Base-by-base conservation (phyloP, 1,284 basidiomycete genomes). In the Sanguinoderma infundibulare region DNA sequence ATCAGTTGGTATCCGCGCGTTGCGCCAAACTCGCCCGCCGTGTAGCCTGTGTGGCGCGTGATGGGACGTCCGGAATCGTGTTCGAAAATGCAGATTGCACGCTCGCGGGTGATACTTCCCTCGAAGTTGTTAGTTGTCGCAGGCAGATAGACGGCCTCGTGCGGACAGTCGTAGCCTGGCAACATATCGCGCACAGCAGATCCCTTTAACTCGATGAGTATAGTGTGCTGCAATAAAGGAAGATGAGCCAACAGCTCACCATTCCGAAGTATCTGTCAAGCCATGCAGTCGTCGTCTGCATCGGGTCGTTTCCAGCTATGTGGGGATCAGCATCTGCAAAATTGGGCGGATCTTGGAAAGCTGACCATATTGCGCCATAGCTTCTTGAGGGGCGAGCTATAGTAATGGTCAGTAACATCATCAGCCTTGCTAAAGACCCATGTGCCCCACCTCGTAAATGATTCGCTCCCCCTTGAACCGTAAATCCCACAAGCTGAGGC, bases 221-320 rank as follows among this genome's bases (percentile, higher is more conserved):
- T 34, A 17, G 10, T 3, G 17, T 12, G 24, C 7, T 17, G 7
- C n/a, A 12, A n/a, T n/a, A n/a, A n/a, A n/a, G n/a, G n/a, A 49
- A 17, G n/a, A 22, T 20, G 5, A 40, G 36, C 3, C 20, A 40
- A 8, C 20, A 22, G 56, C 68, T 30, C 51, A 73, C 73, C 84
- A 90, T 87, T 35, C 88, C 88, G 63, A 88, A 90, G 68, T 81
- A 83, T 6, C 86, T 77, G 66, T 90, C 89, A 9, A 89, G 80
- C 81, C 84, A 91, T 3, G 86, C 85, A 2, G 87, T 86, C 1
- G 82, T 80, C 0, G 81, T 74, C 73, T 90, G 87, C 67, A 85
- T 78, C 6, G 89, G 88, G 68, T 91, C 87, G 61, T 82, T 83
- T 0, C 89, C 88, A 32, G 83, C 84, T 85, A 52, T 5, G 53